Base-by-base conservation (phyloP, 2,329 filamentous ascomycete species). In the Botrytis aclada region DNA sequence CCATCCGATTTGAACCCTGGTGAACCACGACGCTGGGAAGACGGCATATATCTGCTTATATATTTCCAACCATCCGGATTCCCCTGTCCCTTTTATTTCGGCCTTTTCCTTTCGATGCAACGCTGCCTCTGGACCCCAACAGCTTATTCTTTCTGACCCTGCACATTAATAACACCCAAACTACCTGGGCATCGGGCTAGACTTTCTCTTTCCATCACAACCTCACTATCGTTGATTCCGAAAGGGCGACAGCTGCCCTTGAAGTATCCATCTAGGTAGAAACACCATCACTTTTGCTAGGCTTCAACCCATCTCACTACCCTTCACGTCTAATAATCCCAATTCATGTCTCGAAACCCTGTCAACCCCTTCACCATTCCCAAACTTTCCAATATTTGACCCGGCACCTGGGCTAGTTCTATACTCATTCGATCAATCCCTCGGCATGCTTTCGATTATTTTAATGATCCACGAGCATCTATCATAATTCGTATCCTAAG, bases 401-500 rank as follows among this genome's bases (percentile, higher is more conserved):
- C 37, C 16, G 54, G 47, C 43, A 43, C 25, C 41, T 61, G 54
- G 54, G 67, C 54, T 29, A 51, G 54, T 62, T 61, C 56, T 22
- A 56, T 45, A 56, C n/a, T 32, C 37, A 72, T 54, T 16, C 16
- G n/a, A 25, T 39, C 29, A 37, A 60, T 60, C 34, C 41, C 25
- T 64, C 60, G 69, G 54, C 45, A 71, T 71, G 37, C 32, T 47
- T 66, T 47, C 39, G 20, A 34, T 32, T 22, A 47, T 67, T 45
- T 66, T 47, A 67, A 54, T 29, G 14, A 72, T 47, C 56, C 58
- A n/a, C 45, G 65, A 69, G 37, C 62, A 60, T 66, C 37, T 60
- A 67, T 67, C 62, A 60, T 29, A 72, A 67, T 20, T 71, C 65
- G n/a, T 61, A 65, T 56, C 69, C 76, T 76, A 73, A 74, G 73